Base-by-base conservation (phyloP, 495 filamentous ascomycete species). In the Penicillium desertorum region DNA sequence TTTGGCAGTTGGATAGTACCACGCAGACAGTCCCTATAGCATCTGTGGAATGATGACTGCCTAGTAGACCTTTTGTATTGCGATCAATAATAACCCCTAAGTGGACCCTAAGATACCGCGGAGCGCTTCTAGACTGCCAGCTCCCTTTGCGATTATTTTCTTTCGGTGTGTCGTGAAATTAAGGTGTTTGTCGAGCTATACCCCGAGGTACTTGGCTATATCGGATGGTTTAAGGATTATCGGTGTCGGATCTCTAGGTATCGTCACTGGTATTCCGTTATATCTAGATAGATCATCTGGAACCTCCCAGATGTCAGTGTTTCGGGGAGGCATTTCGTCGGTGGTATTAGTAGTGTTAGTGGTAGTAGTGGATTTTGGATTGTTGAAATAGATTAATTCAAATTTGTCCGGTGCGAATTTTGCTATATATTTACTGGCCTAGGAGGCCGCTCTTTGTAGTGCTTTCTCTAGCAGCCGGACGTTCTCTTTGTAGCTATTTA, bases 31-130 rank as follows among this genome's bases (percentile, higher is more conserved):
- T 0, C 61, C 56, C 14, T 56, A 68, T 0, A 68, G 50, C 16
- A 68, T 51, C 43, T 65, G 60, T 0, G 61, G 61, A 5, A 68
- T 41, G 0, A 68, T 54, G 9, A 69, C 58, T 6, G 46, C 63
- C 19, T 60, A 47, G 43, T 71, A 69, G 19, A 63, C 27, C 42
- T 44, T 51, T 0, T 51, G 37, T 25, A 63, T 63, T 0, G 43
- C 22, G 2, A 11, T 16, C 3, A 68, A 23, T 0, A 50, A 62
- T 11, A 49, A 41, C 0, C 65, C 60, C 58, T 46, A 63, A 2
- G 54, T 63, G 2, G 58, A 68, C 0, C 55, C 54, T 23, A 54
- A 23, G 4, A 68, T 49, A 0, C 46, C 48, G 8, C 54, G 54
- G 10, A 64, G 46, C 0, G 62, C 62, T 49, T 58, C 34, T 0